Percentiles rank a stretch among this genome's conserved stretches.
phyloP scores from a whole-genome alignment of 805 yeast species.

The Saturnispora mendoncae region DNA sequence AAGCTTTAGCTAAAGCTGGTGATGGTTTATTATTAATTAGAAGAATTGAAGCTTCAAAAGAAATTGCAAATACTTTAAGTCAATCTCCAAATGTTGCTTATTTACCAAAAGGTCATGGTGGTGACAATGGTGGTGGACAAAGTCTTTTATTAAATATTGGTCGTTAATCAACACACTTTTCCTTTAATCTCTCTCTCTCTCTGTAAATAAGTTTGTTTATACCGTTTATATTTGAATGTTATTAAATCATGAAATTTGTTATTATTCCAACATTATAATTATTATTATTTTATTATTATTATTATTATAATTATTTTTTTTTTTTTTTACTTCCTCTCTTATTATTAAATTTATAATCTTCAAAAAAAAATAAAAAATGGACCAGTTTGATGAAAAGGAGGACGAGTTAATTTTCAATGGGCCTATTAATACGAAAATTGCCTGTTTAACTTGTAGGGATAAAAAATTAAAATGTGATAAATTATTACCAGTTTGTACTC shows the following conservation, averaged over 20 bases:
- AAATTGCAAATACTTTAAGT: slow-evolving; percentile 84
- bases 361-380: neutral
- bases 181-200: too few relatives aligned
- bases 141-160: slow-evolving; percentile 61
- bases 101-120: slow-evolving; percentile 49
- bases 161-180: slow-evolving; percentile 34
- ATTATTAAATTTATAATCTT: neutral
- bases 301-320: too few relatives aligned
- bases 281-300: too few relatives aligned
- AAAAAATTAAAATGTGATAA: slow-evolving; percentile 28
- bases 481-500: slow-evolving; percentile 19
- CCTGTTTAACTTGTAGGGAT: slow-evolving; percentile 27
- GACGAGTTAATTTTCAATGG: slow-evolving; percentile 7
- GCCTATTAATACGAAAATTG: slow-evolving; percentile 18
- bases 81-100: slow-evolving; percentile 79
- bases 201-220: neutral
- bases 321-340: too few relatives aligned
- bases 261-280: too few relatives aligned
- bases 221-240: neutral
- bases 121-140: slow-evolving; percentile 37
- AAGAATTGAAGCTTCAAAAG: slow-evolving; percentile 94
- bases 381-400: neutral
- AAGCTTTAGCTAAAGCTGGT: slow-evolving; percentile 88
- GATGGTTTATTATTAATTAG: slow-evolving; percentile 90
- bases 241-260: neutral